phyloP scores from a whole-genome alignment of 2,329 filamentous ascomycete genomes.

The Xylaria sp. region DNA sequence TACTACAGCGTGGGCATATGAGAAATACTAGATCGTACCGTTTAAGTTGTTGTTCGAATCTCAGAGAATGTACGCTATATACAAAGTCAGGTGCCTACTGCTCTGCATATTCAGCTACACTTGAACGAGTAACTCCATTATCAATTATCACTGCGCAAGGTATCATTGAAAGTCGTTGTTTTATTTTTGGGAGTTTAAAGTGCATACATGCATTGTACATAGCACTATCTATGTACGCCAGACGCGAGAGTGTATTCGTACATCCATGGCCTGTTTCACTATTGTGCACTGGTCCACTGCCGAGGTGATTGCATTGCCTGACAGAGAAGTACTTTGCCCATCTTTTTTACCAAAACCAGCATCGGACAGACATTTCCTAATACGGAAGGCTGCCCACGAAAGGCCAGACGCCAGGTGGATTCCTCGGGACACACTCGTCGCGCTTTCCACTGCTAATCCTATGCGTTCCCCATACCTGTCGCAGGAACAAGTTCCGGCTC shows the following conservation, averaged over 20 bases:
- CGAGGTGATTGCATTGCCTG: conserved; percentile 20
- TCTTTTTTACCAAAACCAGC: conserved; percentile 29
- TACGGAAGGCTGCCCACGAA: conserved; percentile 32
- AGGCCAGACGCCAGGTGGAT: conserved; percentile 35
- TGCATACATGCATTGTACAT: conserved; percentile 18
- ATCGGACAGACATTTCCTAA: conserved; percentile 33
- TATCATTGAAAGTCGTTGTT: not conserved
- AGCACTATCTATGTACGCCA: not conserved
- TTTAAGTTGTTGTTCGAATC: no score
- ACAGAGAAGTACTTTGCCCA: conserved; percentile 24
- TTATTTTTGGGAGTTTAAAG: conserved; percentile 33
- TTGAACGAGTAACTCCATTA: not conserved
- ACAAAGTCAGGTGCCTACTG: not conserved
- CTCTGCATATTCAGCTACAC: not conserved
- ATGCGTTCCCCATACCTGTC: conserved; percentile 42
- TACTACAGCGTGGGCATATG: no score
- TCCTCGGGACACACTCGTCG: not conserved
- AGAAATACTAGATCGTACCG: no score
- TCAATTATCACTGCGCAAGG: no score
- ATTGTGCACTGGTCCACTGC: conserved; percentile 38
- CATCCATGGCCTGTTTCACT: conserved; percentile 45
- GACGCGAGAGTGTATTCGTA: conserved; percentile 15
- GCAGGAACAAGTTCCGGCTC: conserved; percentile 48
- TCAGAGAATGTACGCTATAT: no score
- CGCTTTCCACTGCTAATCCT: conserved; percentile 37